Evolutionary conservation across 2,329 filamentous ascomycete species (phyloP), one percentile per base, ranked within the genome.

Genomic region (Fusarium nematophilum): DNA sequence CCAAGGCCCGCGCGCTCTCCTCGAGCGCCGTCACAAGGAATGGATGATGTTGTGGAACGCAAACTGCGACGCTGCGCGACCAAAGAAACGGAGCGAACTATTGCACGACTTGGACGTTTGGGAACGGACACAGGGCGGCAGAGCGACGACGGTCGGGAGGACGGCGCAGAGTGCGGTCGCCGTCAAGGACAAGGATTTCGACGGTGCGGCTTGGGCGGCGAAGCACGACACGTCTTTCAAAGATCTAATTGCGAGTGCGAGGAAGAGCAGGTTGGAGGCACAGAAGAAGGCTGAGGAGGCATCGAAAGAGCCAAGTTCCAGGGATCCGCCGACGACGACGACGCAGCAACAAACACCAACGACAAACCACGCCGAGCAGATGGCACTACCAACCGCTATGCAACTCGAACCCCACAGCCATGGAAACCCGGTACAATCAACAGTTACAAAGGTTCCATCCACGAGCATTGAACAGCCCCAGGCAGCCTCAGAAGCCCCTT

Each of bases 41-140:
- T 99, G 93, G 93, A 83, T 95, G 45, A 97, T 95, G 30, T 78
- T 99, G 14, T 97, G 92, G 90, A 99, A 99, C 73, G 91, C 96
- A 9, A 99, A 99, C 72, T 97, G 93, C 76, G 95, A 99, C 74
- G 90, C 93, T 3, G 85, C 84, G 29, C 79, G 80, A 2, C 92
- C 92, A 0, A 90, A 90, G 71, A 81, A 81, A 9, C 92, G 91
- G 61, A 70, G 77, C 6, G 89, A 95, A 53, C 75, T 99, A 5
- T 75, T 96, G 13, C 86, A 85, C 11, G 94, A 98, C 57, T 75
- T 99, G 10, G 90, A 94, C 17, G 76, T 85, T 1, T 98, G 95
- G 94, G 95, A 99, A 75, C 84, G 87, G 37, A 94, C 90, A 0
- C 87, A 96, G 61, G 91, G 92, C 8, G 84, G 86, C 2, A 79